Evolutionary conservation across 495 filamentous ascomycete genomes (phyloP).

Genomic region (Aspergillus cavernicola): DNA sequence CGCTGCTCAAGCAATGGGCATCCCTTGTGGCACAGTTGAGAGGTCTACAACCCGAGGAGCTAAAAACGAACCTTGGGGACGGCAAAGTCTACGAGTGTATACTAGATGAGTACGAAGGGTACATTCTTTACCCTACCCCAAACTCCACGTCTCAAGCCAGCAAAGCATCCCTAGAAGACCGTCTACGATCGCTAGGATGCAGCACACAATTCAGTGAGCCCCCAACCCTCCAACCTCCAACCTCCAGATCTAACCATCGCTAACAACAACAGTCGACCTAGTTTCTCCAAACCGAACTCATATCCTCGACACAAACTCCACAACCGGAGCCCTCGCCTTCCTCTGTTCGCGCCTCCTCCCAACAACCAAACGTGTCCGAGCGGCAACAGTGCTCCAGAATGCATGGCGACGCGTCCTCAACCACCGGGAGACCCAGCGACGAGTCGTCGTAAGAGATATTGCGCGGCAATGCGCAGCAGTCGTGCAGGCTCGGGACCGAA

Average conservation of each 20-base stretch:
- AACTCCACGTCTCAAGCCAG: neutral
- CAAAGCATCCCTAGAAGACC: slow-evolving; percentile 21
- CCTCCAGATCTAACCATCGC: neutral
- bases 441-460: slow-evolving; percentile 39
- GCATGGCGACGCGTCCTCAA: slow-evolving; percentile 37
- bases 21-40: slow-evolving; percentile 43
- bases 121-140: slow-evolving; percentile 11
- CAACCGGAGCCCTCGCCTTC: slow-evolving; percentile 54
- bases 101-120: slow-evolving; percentile 55
- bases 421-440: slow-evolving; percentile 27
- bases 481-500: slow-evolving; percentile 36
- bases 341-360: slow-evolving; percentile 60
- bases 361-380: slow-evolving; percentile 41
- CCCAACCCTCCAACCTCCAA: neutral
- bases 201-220: slow-evolving; percentile 46
- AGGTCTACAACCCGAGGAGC: slow-evolving; percentile 47
- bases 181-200: slow-evolving; percentile 33
- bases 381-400: slow-evolving; percentile 43
- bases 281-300: slow-evolving; percentile 30
- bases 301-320: slow-evolving; percentile 48
- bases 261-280: slow-evolving; percentile 26
- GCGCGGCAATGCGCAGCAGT: slow-evolving; percentile 44
- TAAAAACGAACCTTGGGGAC: slow-evolving; percentile 60
- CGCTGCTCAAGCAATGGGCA: slow-evolving; percentile 55
- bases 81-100: slow-evolving; percentile 54